phyloP scores from a whole-genome alignment of 164 flowering plant species.

The Dillenia suffruticosa region DNA sequence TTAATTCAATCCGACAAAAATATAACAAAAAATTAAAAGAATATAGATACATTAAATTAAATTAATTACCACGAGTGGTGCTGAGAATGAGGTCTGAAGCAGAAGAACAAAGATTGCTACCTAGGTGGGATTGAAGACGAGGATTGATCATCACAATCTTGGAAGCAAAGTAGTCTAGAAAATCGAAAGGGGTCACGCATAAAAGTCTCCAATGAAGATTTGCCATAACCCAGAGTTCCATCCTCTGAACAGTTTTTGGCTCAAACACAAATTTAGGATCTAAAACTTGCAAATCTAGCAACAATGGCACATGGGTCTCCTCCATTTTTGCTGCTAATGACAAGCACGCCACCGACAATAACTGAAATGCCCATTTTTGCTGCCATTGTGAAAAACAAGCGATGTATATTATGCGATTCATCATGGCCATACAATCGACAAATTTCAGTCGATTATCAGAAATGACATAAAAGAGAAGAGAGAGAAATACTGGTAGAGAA shows the following conservation, averaged over 20 bases:
- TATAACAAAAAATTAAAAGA: not conserved
- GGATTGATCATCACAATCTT: constrained; percentile 19
- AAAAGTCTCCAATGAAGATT: constrained; percentile 55
- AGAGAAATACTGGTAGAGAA: constrained; percentile 35
- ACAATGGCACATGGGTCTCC: constrained; percentile 46
- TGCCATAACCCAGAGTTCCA: constrained; percentile 63
- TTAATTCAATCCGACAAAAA: not conserved
- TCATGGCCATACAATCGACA: constrained; percentile 2
- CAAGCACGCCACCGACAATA: constrained; percentile 65
- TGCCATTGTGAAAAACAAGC: not conserved
- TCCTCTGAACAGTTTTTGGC: constrained; percentile 49
- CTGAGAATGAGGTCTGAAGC: constrained; percentile 49
- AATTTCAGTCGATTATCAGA: not conserved
- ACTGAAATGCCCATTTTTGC: constrained; percentile 57
- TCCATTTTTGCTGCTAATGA: constrained; percentile 84
- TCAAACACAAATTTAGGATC: constrained; percentile 53
- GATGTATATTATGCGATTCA: not conserved
- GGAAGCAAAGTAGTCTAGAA: constrained; percentile 38
- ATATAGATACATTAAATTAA: not conserved
- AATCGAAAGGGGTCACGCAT: constrained; percentile 61
- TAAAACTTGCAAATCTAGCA: constrained; percentile 47
- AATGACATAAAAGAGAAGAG: not conserved
- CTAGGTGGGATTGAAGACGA: not conserved
- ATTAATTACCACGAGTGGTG: constrained; percentile 41
- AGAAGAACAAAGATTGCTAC: constrained; percentile 13